Evolutionary conservation across 805 yeast genomes (phyloP).

Genomic region (Jamesozyma jinghongensis): DNA sequence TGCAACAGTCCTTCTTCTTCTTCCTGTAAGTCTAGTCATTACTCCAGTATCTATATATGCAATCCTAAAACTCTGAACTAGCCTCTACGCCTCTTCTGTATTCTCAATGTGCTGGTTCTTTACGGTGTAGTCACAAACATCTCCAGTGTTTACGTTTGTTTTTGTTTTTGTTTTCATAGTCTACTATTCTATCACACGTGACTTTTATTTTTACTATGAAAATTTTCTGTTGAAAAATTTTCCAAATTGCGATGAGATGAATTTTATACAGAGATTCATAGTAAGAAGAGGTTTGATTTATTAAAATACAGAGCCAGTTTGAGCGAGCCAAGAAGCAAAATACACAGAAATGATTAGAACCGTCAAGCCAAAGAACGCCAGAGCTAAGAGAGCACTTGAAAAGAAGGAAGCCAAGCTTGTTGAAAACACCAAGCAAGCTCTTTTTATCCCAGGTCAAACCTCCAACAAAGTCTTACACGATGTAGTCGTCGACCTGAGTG

Average conservation of each 20-base stretch:
- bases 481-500: slow-evolving; percentile 78
- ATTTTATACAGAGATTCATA: too few species aligned
- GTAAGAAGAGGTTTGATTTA: too few species aligned
- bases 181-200: too few species aligned
- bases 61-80: neutral
- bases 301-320: too few species aligned
- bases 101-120: too few species aligned
- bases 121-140: too few species aligned
- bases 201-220: too few species aligned
- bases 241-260: too few species aligned
- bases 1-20: neutral
- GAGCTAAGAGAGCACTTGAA: slow-evolving; percentile 89
- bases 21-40: neutral
- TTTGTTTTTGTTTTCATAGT: too few species aligned
- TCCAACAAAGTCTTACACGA: slow-evolving; percentile 75
- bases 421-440: slow-evolving; percentile 82
- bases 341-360: slow-evolving; percentile 30
- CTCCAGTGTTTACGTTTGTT: too few species aligned
- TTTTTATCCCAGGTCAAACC: slow-evolving; percentile 84
- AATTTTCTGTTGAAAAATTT: too few species aligned
- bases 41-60: neutral
- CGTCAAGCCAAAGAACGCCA: slow-evolving; percentile 84
- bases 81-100: neutral
- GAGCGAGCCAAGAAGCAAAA: too few species aligned
- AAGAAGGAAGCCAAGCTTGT: slow-evolving; percentile 79